Evolutionary conservation across 495 filamentous ascomycete genomes (phyloP), one percentile per base, ranked within the genome.

Genomic region (Endocarpon pusillum): DNA sequence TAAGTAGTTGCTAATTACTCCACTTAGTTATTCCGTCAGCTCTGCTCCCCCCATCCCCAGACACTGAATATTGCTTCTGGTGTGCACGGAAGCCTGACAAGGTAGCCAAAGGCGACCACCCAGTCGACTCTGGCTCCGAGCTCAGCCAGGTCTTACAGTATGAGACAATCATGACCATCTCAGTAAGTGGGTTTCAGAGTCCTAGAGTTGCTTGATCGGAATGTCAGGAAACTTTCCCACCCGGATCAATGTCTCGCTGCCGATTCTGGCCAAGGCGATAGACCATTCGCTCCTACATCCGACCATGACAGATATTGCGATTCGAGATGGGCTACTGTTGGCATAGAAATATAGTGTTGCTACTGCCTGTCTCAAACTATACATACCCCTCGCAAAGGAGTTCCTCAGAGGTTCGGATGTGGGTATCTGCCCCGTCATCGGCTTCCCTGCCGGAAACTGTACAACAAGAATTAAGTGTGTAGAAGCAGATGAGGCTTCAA

Each of bases 221-320:
- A n/a, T n/a, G n/a, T n/a, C n/a, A n/a, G n/a, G n/a, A 31, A 18
- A 19, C 29, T 27, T 9, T 18, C 33, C 41, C 12, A 39, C 33
- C 39, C 57, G 53, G n/a, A 54, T 67, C 38, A 52, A 52, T n/a
- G 57, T 67, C 19, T 61, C 62, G n/a, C 56, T 71, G 2, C 31
- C 52, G 18, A 58, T 67, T 34, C 46, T 73, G 15, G 65, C 70
- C 39, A 69, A 70, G 38, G 55, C 57, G 45, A 73, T 74, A 44
- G 70, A 73, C 46, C 68, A 73, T 46, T 72, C 66, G 29, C 57
- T 75, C 20, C 56, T 73, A 2, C 65, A 73, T 41, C 71, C 67
- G n/a, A 67, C 61, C 19, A 61, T 70, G 57, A 71, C 69, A 27
- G 68, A 72, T 43, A 43, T 41, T 11, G 62, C 67, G n/a, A 55